Evolutionary conservation across 140 eudicot genomes (phyloP), one percentile per base, ranked within the genome.

Genomic region (Anethum foeniculum): DNA sequence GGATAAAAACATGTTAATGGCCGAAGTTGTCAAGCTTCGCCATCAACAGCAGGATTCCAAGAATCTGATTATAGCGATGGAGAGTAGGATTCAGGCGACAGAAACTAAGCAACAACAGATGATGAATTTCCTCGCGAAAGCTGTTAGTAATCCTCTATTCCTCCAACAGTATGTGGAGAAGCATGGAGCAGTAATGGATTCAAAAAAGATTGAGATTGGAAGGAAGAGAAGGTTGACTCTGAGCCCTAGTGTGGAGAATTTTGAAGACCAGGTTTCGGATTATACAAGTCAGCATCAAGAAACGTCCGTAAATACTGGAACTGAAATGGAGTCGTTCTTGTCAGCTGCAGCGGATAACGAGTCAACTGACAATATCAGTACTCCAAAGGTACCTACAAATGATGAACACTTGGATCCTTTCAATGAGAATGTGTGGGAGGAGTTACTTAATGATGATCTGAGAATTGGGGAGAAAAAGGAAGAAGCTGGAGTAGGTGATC

Each of bases 401-500:
- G 80, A 81, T 67, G 28, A 67, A 1, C 71, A 82, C 34, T 80
- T 81, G 47, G 83, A 86, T 68, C 82, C 80, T 18, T 80, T 83
- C 0, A 27, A 84, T 71, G 93, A 85, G 48, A 80, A 77, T 56
- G 52, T 86, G 3, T 94, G 94, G 97, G 90, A 92, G 47, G 88
- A 90, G 28, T 81, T 94, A 28, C 81, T 92, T 47, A 79, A 78
- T 74, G 92, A 87, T 5, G 89, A 93, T 79, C 81, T 84, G 25
- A 56, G 85, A 0, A 77, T 68, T 5, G 91, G 77, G 2, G 64
- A 83, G 32, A 78, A 82, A 38, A 82, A 78, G 48, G 88, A 83
- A 14, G 93, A 80, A 79, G 83, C 56, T 36, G 43, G 87, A 30
- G 76, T 32, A 27, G 83, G 80, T 0, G 86, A 85, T 75, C 41